Evolutionary conservation across 768 basidiomycete species (phyloP), one percentile per base, ranked within the genome.

Genomic region (Collybia sordida): DNA sequence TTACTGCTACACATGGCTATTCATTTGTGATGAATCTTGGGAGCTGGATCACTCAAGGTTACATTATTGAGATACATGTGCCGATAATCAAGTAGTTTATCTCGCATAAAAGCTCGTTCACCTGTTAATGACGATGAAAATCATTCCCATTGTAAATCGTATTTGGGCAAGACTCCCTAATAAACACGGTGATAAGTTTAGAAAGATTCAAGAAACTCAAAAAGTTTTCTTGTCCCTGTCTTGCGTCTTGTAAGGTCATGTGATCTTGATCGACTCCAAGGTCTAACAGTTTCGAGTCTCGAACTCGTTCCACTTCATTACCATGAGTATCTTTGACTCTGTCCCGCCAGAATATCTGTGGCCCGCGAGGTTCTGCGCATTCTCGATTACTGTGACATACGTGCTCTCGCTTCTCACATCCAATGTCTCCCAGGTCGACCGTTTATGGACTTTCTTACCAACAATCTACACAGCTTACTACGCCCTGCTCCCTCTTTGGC

Each of bases 341-440:
- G 24, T 75, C 3, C 68, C 72, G 7, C 68, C 76, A 11, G 64
- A 69, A 17, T 73, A 82, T 41, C 70, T 70, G 37, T 88, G 85
- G 82, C 88, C 90, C 14, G 67, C 78, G 43, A 77, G 83, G 59
- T 78, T 89, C 58, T 87, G 84, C 53, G 44, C 75, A 0, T 73
- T 73, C 24, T 63, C 68, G 0, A 82, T 82, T 0, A 51, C 62
- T 3, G 61, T 62, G 0, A 78, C 81, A 6, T 93, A 80, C 59
- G 54, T 88, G 6, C 62, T 77, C 4, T 88, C 88, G 6, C 43
- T 91, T 19, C 40, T 88, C 31, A 92, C 89, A 0, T 77, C 79
- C 36, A 94, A 95, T 58, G 86, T 89, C 42, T 90, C 88, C 1
- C 90, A 93, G 63, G 92, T 95, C 21, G 93, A 98, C 70, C 82